Evolutionary conservation across 805 yeast genomes (phyloP), one percentile per base, ranked within the genome.

Genomic region (Wickerhamomyces pijperi): DNA sequence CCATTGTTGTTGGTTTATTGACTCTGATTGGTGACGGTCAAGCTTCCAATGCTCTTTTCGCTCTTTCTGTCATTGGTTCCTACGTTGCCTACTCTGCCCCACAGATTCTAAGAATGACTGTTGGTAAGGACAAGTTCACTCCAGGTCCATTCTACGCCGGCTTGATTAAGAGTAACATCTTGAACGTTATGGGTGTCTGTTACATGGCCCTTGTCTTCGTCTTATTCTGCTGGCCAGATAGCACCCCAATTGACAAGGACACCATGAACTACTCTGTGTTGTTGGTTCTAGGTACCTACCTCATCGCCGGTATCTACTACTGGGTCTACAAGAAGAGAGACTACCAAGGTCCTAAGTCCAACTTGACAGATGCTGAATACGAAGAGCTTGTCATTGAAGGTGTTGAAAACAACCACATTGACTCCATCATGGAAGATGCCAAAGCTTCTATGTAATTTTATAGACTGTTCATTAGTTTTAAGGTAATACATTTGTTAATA

Each of bases 201-300:
- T 81, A 76, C 65, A 65, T 72, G 37, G 42, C 49, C 0, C 79
- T 67, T 47, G 67, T 70, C 39, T 70, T 78, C 25, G 57, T 74
- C 23, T 59, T 78, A 61, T 61, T 69, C 28, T 71, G 74, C 76
- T 74, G 78, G 64, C 87, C 88, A 32, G 58, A 72, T 3, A 15
- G 38, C 9, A 21, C 49, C 51, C 29, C 79, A 78, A 48, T 46
- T 17, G 44, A 42, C 19, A 46, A 41, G 39, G 45, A 41, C 4
- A 42, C 72, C 17, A 80, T 81, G 90, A 81, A 81, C 59, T 81
- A 81, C 55, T 75, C 85, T 0, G 69, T 70, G 46, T 82, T 74
- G 2, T 76, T 80, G 42, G 77, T 74, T 19, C 70, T 72, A 23
- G 78, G 78, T 7, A 69, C 74, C 15, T 75, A 81, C 81, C 42